Evolutionary conservation across 768 basidiomycete genomes (phyloP).

Genomic region (Tubosaeta sp.): DNA sequence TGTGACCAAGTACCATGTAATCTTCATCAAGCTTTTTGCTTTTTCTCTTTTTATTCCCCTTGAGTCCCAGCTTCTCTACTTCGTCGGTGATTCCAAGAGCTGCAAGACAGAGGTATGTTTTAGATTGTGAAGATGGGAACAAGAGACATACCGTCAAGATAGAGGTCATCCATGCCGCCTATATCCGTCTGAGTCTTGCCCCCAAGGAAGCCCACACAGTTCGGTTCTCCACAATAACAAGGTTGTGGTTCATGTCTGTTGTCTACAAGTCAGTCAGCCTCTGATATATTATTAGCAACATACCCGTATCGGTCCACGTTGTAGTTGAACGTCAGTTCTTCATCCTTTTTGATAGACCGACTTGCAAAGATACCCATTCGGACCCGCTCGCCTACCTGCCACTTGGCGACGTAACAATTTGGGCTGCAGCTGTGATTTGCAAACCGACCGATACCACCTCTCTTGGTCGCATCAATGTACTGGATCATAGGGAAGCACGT

Average conservation of each 20-base stretch:
- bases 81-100: conserved; percentile 94
- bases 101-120: conserved; percentile 24
- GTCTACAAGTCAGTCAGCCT: not conserved
- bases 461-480: conserved; percentile 98
- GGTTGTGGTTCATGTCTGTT: conserved; percentile 86
- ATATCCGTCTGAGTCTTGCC: conserved; percentile 98
- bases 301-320: conserved; percentile 99
- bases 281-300: conserved; percentile 24
- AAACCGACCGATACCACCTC: conserved; percentile 94
- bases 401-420: conserved; percentile 97
- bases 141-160: conserved; percentile 68
- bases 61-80: conserved; percentile 74
- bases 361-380: conserved; percentile 99
- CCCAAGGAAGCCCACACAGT: conserved; percentile 94
- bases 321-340: conserved; percentile 98
- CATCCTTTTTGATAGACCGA: conserved; percentile 65
- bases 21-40: conserved; percentile 93
- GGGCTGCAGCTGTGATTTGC: conserved; percentile 98
- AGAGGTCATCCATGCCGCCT: conserved; percentile 90
- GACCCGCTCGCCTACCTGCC: conserved; percentile 85
- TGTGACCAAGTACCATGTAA: conserved; percentile 57
- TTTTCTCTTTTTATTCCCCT: conserved; percentile 86
- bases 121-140: not conserved
- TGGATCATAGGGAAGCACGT: conserved; percentile 24
- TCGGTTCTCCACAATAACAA: conserved; percentile 93